Evolutionary conservation across 371 early-diverging fungal genomes (phyloP).

Genomic region (Polyrhizophydium stewartii): DNA sequence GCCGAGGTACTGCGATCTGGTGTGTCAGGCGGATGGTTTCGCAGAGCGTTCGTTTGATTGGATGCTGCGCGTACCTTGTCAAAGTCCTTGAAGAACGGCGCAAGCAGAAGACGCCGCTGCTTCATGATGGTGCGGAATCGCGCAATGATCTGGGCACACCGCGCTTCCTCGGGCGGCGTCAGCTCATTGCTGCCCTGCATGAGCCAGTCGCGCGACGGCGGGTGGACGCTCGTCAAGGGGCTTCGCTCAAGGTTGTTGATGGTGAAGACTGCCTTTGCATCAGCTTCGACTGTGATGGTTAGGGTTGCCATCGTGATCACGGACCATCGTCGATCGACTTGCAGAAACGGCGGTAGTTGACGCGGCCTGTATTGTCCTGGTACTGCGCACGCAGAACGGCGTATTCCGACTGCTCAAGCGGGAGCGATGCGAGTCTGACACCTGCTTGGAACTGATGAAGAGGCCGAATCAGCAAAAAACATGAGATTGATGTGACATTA

Average conservation of each 20-base stretch:
- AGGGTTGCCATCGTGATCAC: slow-evolving; percentile 5
- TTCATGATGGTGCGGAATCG: slow-evolving; percentile 25
- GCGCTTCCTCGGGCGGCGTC: slow-evolving; percentile 32
- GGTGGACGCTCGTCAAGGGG: slow-evolving; percentile 34
- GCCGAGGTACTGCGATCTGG: slow-evolving; percentile 18
- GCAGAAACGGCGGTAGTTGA: slow-evolving; percentile 40
- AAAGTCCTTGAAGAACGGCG: slow-evolving; percentile 43
- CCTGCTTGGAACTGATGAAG: slow-evolving; percentile 38
- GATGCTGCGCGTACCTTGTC: slow-evolving; percentile 19
- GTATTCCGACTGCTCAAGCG: slow-evolving; percentile 18
- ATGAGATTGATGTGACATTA: too few species aligned
- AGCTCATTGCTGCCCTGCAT: slow-evolving; percentile 30
- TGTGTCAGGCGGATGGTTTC: background rate
- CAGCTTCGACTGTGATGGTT: background rate
- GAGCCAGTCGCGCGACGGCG: slow-evolving; percentile 34
- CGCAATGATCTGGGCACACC: slow-evolving; percentile 27
- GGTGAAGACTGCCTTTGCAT: slow-evolving; percentile 36
- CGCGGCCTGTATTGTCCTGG: slow-evolving; percentile 20
- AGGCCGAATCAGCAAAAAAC: too few species aligned
- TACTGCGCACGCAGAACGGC: slow-evolving; percentile 24
- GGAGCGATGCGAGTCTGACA: slow-evolving; percentile 20
- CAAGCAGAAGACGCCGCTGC: slow-evolving; percentile 32
- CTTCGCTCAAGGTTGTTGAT: slow-evolving; percentile 32
- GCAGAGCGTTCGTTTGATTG: background rate
- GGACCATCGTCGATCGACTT: slow-evolving; percentile 36